A percentile compares a stretch with the other conserved stretches of the same genome.
Conservation (phyloP, 306 rosid species). For the Leucaena leucocephala region DNA sequence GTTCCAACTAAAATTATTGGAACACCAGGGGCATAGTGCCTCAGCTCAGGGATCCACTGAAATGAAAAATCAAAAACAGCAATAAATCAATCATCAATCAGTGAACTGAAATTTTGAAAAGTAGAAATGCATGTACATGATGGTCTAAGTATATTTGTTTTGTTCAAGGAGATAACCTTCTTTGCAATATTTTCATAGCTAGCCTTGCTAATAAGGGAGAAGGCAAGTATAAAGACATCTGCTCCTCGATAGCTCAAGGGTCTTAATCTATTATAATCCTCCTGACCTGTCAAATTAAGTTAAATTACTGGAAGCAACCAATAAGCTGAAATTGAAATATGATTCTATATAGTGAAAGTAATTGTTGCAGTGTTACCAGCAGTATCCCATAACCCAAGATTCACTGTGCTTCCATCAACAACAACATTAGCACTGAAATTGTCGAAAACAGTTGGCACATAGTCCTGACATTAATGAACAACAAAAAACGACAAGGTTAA, state of each 20-base stretch:
- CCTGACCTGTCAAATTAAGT: slow-evolving; percentile 66
- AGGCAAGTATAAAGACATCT: slow-evolving; percentile 80
- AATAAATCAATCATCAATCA: slow-evolving; percentile 13
- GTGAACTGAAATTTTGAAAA: not conserved
- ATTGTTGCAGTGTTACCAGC: slow-evolving; percentile 58
- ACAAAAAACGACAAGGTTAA: not conserved
- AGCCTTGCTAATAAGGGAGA: slow-evolving; percentile 87
- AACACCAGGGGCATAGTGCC: slow-evolving; percentile 76
- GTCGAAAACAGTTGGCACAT: slow-evolving; percentile 92
- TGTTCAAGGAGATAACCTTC: slow-evolving; percentile 47
- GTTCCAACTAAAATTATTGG: slow-evolving; percentile 77
- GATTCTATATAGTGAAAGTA: not conserved
- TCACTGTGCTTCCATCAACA: slow-evolving; percentile 91
- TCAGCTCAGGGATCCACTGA: slow-evolving; percentile 79
- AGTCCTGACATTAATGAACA: slow-evolving; percentile 58
- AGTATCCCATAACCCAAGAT: slow-evolving; percentile 92
- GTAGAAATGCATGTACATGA: not conserved
- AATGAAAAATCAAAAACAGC: slow-evolving; percentile 22
- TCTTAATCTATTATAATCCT: slow-evolving; percentile 76
- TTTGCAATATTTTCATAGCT: slow-evolving; percentile 82
- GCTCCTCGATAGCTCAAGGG: slow-evolving; percentile 89
- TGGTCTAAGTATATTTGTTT: not conserved
- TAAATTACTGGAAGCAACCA: not conserved
- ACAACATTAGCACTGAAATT: slow-evolving; percentile 97
- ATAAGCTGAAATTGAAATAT: not conserved